Percentiles rank a stretch among this genome's conserved stretches.
phyloP scores from a whole-genome alignment of 345 rosid species.

The Isatis tinctoria region DNA sequence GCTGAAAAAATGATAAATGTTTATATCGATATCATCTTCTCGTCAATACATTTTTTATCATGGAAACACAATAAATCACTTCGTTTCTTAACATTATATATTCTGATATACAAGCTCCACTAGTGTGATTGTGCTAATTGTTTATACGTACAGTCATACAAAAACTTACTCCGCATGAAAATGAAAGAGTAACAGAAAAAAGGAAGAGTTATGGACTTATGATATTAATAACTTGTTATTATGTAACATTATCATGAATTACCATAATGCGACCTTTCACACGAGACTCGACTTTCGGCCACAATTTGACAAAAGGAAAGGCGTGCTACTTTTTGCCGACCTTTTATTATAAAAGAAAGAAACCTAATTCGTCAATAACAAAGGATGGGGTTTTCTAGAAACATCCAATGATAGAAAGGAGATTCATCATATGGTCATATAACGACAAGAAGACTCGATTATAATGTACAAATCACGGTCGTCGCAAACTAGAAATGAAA shows the following conservation, averaged over 20 bases:
- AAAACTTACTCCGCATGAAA: neutral
- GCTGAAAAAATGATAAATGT: neutral
- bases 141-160: neutral
- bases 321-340: constrained; percentile 20
- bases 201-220: neutral
- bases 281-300: constrained; percentile 23
- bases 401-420: neutral
- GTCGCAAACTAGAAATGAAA: neutral
- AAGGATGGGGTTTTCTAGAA: neutral
- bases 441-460: neutral
- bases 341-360: neutral
- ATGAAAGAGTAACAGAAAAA: neutral
- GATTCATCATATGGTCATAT: neutral
- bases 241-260: neutral
- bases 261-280: neutral
- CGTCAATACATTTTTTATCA: neutral
- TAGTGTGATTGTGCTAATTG: neutral
- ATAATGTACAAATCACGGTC: neutral
- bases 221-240: neutral
- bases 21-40: neutral
- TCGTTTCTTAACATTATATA: neutral
- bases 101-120: neutral
- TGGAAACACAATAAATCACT: neutral
- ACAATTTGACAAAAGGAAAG: constrained; percentile 1
- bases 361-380: neutral